phyloP scores from a whole-genome alignment of 1,284 basidiomycete genomes.

The Thelephora terrestris region DNA sequence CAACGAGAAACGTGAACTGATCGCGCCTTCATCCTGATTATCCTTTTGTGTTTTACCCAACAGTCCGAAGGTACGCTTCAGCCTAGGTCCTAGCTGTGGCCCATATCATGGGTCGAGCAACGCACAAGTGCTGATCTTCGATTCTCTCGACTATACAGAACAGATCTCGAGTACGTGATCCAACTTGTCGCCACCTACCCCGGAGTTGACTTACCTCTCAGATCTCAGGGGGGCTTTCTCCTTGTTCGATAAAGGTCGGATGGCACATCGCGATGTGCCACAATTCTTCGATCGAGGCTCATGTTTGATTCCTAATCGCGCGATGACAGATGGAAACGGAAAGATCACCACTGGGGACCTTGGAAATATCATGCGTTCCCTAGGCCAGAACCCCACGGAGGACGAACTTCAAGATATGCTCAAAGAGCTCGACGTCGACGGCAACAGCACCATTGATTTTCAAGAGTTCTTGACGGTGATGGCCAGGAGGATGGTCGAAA shows the following conservation, averaged over 20 bases:
- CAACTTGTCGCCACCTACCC: conserved; percentile 11
- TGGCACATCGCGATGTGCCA: neutral
- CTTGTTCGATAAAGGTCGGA: conserved; percentile 83
- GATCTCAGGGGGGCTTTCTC: conserved; percentile 90
- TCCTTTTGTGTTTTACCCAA: conserved; percentile 13
- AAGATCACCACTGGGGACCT: conserved; percentile 95
- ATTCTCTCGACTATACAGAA: conserved; percentile 27
- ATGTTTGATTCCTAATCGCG: conserved; percentile 1
- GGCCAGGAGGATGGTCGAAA: conserved; percentile 93
- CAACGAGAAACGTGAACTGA: conserved; percentile 55
- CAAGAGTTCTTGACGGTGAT: conserved; percentile 94
- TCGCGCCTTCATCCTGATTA: conserved; percentile 60
- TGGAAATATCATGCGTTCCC: conserved; percentile 93
- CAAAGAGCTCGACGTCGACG: conserved; percentile 79
- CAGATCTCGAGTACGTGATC: conserved; percentile 52
- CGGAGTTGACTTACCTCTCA: conserved; percentile 21
- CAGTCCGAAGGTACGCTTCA: conserved; percentile 54
- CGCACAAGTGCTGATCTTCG: neutral
- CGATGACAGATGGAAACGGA: conserved; percentile 77
- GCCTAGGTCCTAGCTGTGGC: neutral
- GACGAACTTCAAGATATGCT: conserved; percentile 96
- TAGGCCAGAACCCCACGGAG: conserved; percentile 95
- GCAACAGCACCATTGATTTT: conserved; percentile 91
- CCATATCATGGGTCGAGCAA: neutral
- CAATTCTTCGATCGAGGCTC: conserved; percentile 9